Base-by-base conservation (phyloP, 495 filamentous ascomycete species). In the Chaetomidium leptoderma region DNA sequence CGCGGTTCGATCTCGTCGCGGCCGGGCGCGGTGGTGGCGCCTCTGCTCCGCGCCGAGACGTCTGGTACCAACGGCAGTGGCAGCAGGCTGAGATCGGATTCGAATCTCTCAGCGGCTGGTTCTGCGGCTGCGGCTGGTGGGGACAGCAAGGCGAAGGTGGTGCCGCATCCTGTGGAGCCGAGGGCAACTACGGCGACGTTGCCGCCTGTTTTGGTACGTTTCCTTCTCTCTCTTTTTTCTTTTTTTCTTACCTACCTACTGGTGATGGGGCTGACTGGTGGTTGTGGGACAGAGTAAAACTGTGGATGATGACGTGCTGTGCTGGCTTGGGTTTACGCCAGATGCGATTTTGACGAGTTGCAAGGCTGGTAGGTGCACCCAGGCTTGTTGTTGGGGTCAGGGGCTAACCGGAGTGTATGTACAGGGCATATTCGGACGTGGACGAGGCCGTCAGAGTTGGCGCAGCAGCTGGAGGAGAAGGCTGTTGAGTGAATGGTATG, bases 261-360 rank as follows among this genome's bases (percentile, higher is more conserved):
- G n/a, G n/a, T n/a, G n/a, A n/a, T n/a, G n/a, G n/a, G n/a, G 32
- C 29, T n/a, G 11, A 6, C 1, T 16, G 24, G 33, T 43, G 14
- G 39, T 21, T 6, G 21, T n/a, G 26, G 33, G 6, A 46, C 47
- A 91, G 89, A 89, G 86, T 17, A 97, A 97, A 77, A 77, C 79
- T 6, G 81, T 95, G 24, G 92, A 96, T 64, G 80, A 84, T 55
- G 89, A 97, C 69, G 92, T 91, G 49, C 76, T 95, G 46, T 88
- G 82, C 66, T 96, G 92, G 89, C 66, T 98, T 17, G 86, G 85
- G 11, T 98, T 98, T 66, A 89, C 91, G 59, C 87, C 96, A 70
- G 85, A 95, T 65, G 86, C 85, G 27, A 92, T 98, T 42, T 83
- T 97, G 63, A 95, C 90, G n/a, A 87, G 88, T 55, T 97, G 91